Evolutionary conservation across 805 yeast genomes (phyloP).

Genomic region (Priceomyces fermenticarens): DNA sequence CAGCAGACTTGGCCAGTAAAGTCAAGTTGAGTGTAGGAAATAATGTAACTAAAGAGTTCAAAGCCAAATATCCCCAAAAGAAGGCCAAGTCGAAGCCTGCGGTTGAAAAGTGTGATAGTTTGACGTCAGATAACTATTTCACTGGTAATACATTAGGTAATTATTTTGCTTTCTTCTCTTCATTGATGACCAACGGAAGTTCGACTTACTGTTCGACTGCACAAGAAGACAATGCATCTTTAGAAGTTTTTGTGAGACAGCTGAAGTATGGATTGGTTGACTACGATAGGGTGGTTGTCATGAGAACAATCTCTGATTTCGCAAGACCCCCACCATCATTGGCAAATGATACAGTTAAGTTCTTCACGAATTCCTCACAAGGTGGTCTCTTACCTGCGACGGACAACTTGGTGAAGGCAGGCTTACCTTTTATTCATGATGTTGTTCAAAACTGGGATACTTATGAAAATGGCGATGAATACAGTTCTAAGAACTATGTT

Average conservation of each 20-base stretch:
- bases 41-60: slow-evolving; percentile 39
- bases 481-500: slow-evolving; percentile 49
- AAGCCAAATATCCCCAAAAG: slow-evolving; percentile 45
- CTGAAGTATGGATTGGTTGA: slow-evolving; percentile 54
- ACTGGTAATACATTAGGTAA: slow-evolving; percentile 51
- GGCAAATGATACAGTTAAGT: slow-evolving; percentile 43
- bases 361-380: slow-evolving; percentile 47
- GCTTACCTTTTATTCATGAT: slow-evolving; percentile 53
- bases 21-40: slow-evolving; percentile 47
- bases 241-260: slow-evolving; percentile 57
- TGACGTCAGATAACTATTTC: slow-evolving; percentile 61
- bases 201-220: slow-evolving; percentile 60
- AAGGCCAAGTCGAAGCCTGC: slow-evolving; percentile 51
- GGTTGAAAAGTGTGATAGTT: slow-evolving; percentile 53
- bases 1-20: slow-evolving; percentile 48
- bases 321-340: slow-evolving; percentile 49
- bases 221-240: slow-evolving; percentile 66
- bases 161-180: slow-evolving; percentile 47
- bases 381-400: slow-evolving; percentile 53
- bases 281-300: slow-evolving; percentile 52
- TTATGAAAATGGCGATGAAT: slow-evolving; percentile 25
- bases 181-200: slow-evolving; percentile 54
- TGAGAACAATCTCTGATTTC: slow-evolving; percentile 63
- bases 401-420: slow-evolving; percentile 52
- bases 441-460: slow-evolving; percentile 47